Evolutionary conservation across 768 basidiomycete species (phyloP), one percentile per base, ranked within the genome.

Genomic region (Suillus subluteus): DNA sequence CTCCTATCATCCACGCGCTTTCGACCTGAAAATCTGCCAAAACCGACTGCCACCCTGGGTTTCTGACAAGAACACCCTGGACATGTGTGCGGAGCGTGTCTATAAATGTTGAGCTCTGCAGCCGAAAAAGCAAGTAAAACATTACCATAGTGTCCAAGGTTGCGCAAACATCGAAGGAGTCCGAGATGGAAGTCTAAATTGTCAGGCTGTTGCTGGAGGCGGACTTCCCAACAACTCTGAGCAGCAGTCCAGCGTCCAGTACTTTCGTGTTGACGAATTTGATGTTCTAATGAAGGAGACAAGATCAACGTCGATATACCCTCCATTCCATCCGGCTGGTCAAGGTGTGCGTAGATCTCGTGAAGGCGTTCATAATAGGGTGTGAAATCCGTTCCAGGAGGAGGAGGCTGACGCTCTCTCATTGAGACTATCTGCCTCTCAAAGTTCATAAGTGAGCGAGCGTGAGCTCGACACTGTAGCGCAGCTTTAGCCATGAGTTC

Each of bases 291-390:
- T 4, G 94, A 93, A 0, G 98, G 98, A 0, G 92, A 88, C 15
- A 98, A 79, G 65, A 99, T 92, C 71, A 92, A 80, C 7, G 92
- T 88, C 0, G 98, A 98, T 40, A 99, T 86, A 0, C 98, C 98
- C 79, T 98, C 96, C 98, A 99, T 99, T 18, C 98, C 98, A 78
- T 99, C 98, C 0, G 98, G 98, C 76, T 99, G 96, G 75, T 99
- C 95, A 8, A 99, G 83, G 65, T 96, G 88, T 15, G 97, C 91
- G 76, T 99, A 99, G 67, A 99, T 96, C 77, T 98, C 91, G 71
- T 99, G 98, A 8, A 99, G 81, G 21, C 89, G 88, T 72, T 99
- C 98, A 74, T 95, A 98, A 73, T 93, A 68, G 12, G 66, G 66
- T 7, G 72, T 64, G 3, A 79, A 71, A 87, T 21, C 79, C 79